Conservation (phyloP, 75 land plant genomes). For the Ceratopteris richardii region DNA sequence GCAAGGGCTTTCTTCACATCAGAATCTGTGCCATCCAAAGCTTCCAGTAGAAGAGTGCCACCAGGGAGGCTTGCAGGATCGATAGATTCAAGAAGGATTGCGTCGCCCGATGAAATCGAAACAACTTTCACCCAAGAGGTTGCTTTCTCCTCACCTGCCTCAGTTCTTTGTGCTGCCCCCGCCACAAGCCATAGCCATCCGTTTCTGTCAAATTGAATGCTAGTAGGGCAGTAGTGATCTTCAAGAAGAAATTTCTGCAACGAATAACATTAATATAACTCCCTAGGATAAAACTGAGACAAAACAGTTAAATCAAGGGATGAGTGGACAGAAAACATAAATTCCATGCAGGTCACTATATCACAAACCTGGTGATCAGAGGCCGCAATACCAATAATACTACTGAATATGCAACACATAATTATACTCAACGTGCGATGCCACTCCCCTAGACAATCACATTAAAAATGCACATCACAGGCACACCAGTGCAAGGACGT, state of each 20-base stretch:
- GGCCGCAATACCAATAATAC: too few relatives aligned
- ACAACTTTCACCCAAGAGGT: conserved; percentile 18
- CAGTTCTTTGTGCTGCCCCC: conserved; percentile 28
- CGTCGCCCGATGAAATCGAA: conserved; percentile 8
- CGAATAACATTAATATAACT: not conserved
- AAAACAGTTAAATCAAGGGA: too few relatives aligned
- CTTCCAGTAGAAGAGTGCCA: conserved; percentile 11
- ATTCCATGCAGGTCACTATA: too few relatives aligned
- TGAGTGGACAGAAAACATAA: too few relatives aligned
- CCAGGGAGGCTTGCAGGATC: conserved; percentile 12
- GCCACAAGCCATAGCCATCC: conserved; percentile 31
- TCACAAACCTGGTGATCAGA: too few relatives aligned
- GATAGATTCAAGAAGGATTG: not conserved
- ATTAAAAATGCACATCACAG: too few relatives aligned
- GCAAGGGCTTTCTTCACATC: conserved; percentile 12
- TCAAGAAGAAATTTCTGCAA: conserved; percentile 6
- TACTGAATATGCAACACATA: too few relatives aligned
- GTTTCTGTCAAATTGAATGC: conserved; percentile 17
- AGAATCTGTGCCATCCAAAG: conserved; percentile 21
- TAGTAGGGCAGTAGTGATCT: conserved; percentile 21
- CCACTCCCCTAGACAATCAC: too few relatives aligned
- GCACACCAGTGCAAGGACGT: too few relatives aligned
- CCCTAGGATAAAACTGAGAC: too few relatives aligned
- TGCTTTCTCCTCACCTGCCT: conserved; percentile 15
- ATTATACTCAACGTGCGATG: too few relatives aligned